Percentiles rank a stretch among this genome's conserved stretches.
Conservation (phyloP, 208 protist species). For the Acanthamoeba triangularis region DNA sequence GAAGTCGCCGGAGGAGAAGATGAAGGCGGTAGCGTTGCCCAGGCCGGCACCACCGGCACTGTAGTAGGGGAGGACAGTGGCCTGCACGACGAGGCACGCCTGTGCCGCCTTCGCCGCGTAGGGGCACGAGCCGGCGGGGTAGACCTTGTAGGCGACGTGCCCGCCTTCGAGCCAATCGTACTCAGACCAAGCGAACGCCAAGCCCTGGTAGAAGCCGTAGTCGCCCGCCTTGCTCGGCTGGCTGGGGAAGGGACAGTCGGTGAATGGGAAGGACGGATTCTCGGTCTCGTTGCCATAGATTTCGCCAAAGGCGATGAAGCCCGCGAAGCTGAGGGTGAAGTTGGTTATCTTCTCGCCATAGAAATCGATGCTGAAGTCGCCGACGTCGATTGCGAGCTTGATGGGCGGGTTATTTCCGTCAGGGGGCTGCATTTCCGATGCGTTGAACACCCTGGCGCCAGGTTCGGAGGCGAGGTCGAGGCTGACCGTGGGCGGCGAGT, state of each 20-base stretch:
- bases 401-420: too few species aligned
- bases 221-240: too few species aligned
- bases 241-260: too few species aligned
- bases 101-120: not conserved
- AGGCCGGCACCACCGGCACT: not conserved
- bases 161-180: too few species aligned
- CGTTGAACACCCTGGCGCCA: not conserved
- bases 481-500: too few species aligned
- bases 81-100: not conserved
- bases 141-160: not conserved
- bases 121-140: not conserved
- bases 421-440: not conserved
- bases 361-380: not conserved
- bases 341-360: not conserved
- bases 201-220: too few species aligned
- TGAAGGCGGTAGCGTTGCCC: not conserved
- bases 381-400: not conserved
- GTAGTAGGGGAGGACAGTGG: not conserved
- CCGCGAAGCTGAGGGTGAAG: not conserved
- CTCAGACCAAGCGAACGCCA: too few species aligned
- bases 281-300: too few species aligned
- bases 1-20: not conserved
- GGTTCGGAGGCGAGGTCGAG: too few species aligned
- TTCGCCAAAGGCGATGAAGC: too few species aligned
- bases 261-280: too few species aligned